phyloP scores from a whole-genome alignment of 2,329 filamentous ascomycete genomes.

The Myriosclerotinia duriaeana region DNA sequence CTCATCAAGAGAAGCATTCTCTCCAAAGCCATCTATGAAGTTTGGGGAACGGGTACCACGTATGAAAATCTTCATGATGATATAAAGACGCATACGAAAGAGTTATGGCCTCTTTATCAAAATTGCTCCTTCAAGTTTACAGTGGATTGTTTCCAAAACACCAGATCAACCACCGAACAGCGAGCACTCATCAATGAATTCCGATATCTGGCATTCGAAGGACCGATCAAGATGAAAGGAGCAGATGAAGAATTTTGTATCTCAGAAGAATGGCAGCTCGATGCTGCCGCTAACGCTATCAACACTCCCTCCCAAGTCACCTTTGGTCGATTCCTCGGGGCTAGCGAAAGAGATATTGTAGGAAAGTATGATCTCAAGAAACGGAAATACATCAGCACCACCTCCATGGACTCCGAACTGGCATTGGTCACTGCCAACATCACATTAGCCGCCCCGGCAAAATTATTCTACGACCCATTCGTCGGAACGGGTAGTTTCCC shows the following conservation, averaged over 20 bases:
- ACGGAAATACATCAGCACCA: constrained; percentile 88
- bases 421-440: constrained; percentile 91
- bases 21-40: constrained; percentile 78
- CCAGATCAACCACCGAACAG: constrained; percentile 62
- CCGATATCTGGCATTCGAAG: constrained; percentile 72
- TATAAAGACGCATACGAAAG: constrained; percentile 57
- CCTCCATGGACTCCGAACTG: constrained; percentile 94
- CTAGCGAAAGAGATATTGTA: constrained; percentile 65
- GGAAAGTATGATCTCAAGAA: constrained; percentile 88
- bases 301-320: constrained; percentile 61
- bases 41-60: constrained; percentile 74
- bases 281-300: constrained; percentile 49
- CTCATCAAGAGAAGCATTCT: constrained; percentile 78
- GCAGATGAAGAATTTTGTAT: constrained; percentile 75
- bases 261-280: constrained; percentile 75
- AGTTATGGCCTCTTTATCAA: constrained; percentile 67
- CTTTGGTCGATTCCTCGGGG: constrained; percentile 70
- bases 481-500: constrained; percentile 94
- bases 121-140: constrained; percentile 75
- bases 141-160: constrained; percentile 78
- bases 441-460: constrained; percentile 76
- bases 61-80: constrained; percentile 68
- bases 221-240: constrained; percentile 72
- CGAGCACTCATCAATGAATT: constrained; percentile 80
- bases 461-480: constrained; percentile 91